phyloP scores from a whole-genome alignment of 139 green algal genomes.

The Chlorella sp. region DNA sequence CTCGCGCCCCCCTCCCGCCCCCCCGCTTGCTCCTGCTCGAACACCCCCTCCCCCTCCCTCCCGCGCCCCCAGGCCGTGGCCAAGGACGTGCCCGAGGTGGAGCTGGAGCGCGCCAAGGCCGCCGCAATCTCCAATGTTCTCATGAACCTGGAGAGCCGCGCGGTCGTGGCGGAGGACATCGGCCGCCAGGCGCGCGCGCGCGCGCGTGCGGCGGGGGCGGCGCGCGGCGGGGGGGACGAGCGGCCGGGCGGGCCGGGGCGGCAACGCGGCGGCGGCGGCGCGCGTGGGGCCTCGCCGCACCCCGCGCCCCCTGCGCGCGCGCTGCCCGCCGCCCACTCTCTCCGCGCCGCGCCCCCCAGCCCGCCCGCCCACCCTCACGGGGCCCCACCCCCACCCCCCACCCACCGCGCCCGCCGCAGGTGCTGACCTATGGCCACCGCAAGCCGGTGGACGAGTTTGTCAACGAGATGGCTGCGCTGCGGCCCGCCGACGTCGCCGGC shows the following conservation, averaged over 20 bases:
- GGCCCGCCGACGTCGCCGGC: constrained; percentile 40
- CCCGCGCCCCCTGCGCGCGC: background rate
- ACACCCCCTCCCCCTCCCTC: background rate
- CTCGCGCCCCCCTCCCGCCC: background rate
- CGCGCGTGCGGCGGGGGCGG: constrained; percentile 50
- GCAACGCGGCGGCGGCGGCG: background rate
- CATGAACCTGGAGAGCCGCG: constrained; percentile 93
- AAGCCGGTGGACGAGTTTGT: constrained; percentile 54
- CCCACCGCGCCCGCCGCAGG: background rate
- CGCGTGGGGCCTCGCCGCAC: background rate
- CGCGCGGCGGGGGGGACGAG: background rate
- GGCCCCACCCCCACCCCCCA: background rate
- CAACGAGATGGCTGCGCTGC: constrained; percentile 40
- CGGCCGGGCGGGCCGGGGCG: no score
- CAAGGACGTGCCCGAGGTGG: constrained; percentile 57
- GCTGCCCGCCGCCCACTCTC: background rate
- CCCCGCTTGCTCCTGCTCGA: no score
- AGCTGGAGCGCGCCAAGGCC: constrained; percentile 91
- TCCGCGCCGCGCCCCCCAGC: background rate
- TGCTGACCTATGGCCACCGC: no score
- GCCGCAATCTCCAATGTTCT: constrained; percentile 76
- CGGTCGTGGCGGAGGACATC: constrained; percentile 94
- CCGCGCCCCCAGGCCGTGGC: constrained; percentile 49
- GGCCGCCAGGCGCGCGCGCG: constrained; percentile 96
- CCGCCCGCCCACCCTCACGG: background rate